These are phyloP conservation scores for Epichloe brachyelytri DNA, from an alignment of 2,329 filamentous ascomycete species.

Conservation along the genomic window DNA sequence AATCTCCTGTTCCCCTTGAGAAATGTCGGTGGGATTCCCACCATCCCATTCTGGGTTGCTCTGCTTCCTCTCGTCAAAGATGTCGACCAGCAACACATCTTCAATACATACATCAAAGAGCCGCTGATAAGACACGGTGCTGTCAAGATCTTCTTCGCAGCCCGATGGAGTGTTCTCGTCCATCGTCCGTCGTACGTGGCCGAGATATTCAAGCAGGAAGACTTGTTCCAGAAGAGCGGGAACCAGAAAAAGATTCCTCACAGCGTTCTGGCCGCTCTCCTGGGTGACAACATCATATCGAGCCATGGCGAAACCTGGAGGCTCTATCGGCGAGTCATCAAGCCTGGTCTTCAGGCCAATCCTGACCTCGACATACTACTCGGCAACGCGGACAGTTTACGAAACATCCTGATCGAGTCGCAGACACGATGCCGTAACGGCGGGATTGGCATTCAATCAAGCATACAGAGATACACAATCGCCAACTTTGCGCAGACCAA, in stretches of 20 bases:
- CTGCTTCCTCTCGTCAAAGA: constrained; percentile 28
- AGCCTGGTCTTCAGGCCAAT: constrained; percentile 20
- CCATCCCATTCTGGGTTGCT: constrained; percentile 30
- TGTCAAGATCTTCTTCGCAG: constrained; percentile 35
- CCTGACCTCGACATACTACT: constrained; percentile 13
- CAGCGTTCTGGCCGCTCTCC: constrained; percentile 22
- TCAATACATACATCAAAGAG: constrained; percentile 23
- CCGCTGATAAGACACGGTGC: constrained; percentile 28
- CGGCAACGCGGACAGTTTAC: constrained; percentile 14
- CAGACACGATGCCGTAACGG: constrained; percentile 11
- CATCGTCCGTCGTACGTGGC: constrained; percentile 29
- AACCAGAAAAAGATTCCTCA: constrained; percentile 28
- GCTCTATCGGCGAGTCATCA: constrained; percentile 21
- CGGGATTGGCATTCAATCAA: constrained; percentile 17
- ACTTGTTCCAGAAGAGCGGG: constrained; percentile 24
- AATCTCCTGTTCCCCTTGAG: constrained; percentile 13
- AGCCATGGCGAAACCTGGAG: constrained; percentile 23
- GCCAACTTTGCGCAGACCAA: constrained; percentile 22
- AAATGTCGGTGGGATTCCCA: constrained; percentile 24
- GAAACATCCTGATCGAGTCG: constrained; percentile 16
- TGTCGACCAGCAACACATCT: constrained; percentile 29
- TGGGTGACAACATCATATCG: constrained; percentile 28
- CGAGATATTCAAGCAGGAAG: constrained; percentile 23
- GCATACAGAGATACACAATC: constrained; percentile 23
- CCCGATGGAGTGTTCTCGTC: constrained; percentile 34